These are phyloP conservation scores for Kregervanrija delftensis DNA, from an alignment of 805 yeast species.

Conservation along the genomic window DNA sequence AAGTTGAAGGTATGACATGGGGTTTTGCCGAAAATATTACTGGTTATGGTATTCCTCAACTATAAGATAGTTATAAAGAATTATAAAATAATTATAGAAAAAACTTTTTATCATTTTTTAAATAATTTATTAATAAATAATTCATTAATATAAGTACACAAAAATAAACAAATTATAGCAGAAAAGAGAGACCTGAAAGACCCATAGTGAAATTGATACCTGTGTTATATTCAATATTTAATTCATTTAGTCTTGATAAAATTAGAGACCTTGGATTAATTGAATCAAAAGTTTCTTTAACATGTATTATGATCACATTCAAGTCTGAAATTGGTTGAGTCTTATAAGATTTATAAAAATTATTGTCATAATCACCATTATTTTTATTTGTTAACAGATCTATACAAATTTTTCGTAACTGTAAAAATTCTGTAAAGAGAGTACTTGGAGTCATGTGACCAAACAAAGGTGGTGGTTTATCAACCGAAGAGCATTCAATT, in stretches of 20 bases:
- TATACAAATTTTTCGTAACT: conserved; percentile 20
- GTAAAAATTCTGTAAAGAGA: conserved; percentile 49
- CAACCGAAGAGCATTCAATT: conserved; percentile 70
- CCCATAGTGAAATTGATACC: conserved; percentile 45
- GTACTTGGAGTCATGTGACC: conserved; percentile 77
- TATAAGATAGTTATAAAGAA: conserved; percentile 10
- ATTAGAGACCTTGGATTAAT: conserved; percentile 56
- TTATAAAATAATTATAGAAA: conserved; percentile 1
- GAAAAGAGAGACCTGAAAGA: conserved; percentile 46
- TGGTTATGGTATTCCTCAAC: conserved; percentile 67
- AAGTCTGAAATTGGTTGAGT: conserved; percentile 35
- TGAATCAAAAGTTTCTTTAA: conserved; percentile 35
- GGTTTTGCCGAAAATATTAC: conserved; percentile 78
- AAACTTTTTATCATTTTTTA: conserved; percentile 6
- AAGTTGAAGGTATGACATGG: conserved; percentile 79
- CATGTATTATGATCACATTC: conserved; percentile 45
- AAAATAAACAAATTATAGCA: conserved; percentile 7
- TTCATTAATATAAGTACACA: neutral
- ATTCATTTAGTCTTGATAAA: conserved; percentile 38
- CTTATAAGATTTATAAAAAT: conserved; percentile 10
- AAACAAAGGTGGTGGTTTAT: conserved; percentile 45
- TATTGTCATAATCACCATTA: conserved; percentile 1
- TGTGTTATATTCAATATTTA: conserved; percentile 31
- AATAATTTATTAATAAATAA: neutral
- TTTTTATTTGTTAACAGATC: conserved; percentile 3